Base-by-base conservation (phyloP, 768 basidiomycete species). In the Amanita rubescens region DNA sequence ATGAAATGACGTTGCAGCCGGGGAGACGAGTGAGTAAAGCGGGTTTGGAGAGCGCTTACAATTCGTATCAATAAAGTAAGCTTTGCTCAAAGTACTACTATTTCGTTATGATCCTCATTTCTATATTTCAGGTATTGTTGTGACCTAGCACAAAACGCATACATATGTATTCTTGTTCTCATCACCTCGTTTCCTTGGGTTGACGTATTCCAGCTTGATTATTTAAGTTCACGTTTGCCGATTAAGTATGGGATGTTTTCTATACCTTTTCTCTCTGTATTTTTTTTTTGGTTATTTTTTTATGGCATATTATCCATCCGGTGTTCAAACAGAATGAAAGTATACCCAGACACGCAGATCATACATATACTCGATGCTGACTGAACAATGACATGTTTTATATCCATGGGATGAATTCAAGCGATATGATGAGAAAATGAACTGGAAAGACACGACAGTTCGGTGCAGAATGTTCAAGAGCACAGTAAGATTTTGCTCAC, bases 1-100 rank as follows among this genome's bases (percentile, higher is more conserved):
- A 94, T 63, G 87, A 90, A 68, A 85, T 73, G 39, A 95, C 94
- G 33, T 68, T 95, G 58, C 93, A 95, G 66, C 94, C 94, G 24
- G 77, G 89, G 76, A 73, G 94, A 56, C 75, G 94, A 58, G 93
- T 93, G 56, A 93, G 90, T 66, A 96, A 96, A 70, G 93, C 94
- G 5, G 94, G 94, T 30, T 69, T 96, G 58, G 94, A 96, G 73
- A 91, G 83, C 62, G 77, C 75, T 25, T 62, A 14, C 30, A 27
- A 20, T 25, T 46, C 42, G 42, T 46, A 24, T 4, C 27, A 30
- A 46, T 25, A 12, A 45, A 10, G 52, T 35, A 41, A 34, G 58
- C 50, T 37, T 25, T 7, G 9, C 25, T 32, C 14, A n/a, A n/a
- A n/a, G n/a, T n/a, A n/a, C n/a, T n/a, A n/a, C n/a, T n/a, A n/a